Conservation (phyloP, 164 flowering plant genomes). For the Vitis vinifera region DNA sequence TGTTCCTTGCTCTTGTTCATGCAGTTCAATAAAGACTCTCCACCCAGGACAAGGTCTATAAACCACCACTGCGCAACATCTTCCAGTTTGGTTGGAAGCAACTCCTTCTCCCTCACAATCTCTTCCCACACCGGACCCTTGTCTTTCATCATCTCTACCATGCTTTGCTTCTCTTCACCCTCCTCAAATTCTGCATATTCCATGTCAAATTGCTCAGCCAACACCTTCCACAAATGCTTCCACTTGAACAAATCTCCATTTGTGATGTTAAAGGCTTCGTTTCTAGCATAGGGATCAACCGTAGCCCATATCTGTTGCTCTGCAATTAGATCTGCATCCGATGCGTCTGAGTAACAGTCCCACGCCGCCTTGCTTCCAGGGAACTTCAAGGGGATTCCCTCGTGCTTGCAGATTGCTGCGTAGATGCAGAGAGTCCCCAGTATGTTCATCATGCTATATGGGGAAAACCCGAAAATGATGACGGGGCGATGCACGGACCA, state of each 20-base stretch:
- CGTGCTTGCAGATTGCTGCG: slow-evolving; percentile 73
- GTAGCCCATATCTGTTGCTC: slow-evolving; percentile 93
- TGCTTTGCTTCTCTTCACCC: slow-evolving; percentile 24
- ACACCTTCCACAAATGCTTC: slow-evolving; percentile 77
- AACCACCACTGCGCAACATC: slow-evolving; percentile 75
- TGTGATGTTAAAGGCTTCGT: slow-evolving; percentile 73
- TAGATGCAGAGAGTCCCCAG: slow-evolving; percentile 67
- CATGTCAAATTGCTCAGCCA: slow-evolving; percentile 72
- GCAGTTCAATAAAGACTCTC: slow-evolving; percentile 22
- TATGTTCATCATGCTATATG: slow-evolving; percentile 66
- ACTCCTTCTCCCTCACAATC: slow-evolving; percentile 63
- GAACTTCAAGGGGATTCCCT: slow-evolving; percentile 52
- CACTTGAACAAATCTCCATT: slow-evolving; percentile 85
- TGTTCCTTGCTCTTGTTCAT: slow-evolving; percentile 91
- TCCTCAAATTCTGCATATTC: slow-evolving; percentile 51
- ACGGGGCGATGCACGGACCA: slow-evolving; percentile 76
- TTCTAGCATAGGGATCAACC: slow-evolving; percentile 70
- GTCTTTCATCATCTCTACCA: slow-evolving; percentile 68
- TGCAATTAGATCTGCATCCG: slow-evolving; percentile 81
- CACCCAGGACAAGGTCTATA: slow-evolving; percentile 37
- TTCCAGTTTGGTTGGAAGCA: slow-evolving; percentile 49
- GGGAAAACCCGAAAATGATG: slow-evolving; percentile 72
- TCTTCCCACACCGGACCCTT: slow-evolving; percentile 72
- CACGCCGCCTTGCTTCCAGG: slow-evolving; percentile 60
- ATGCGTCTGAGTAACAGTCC: slow-evolving; percentile 51